These are phyloP conservation scores for Glycine latifolia DNA, from an alignment of 306 rosid genomes.

Conservation along the genomic window DNA sequence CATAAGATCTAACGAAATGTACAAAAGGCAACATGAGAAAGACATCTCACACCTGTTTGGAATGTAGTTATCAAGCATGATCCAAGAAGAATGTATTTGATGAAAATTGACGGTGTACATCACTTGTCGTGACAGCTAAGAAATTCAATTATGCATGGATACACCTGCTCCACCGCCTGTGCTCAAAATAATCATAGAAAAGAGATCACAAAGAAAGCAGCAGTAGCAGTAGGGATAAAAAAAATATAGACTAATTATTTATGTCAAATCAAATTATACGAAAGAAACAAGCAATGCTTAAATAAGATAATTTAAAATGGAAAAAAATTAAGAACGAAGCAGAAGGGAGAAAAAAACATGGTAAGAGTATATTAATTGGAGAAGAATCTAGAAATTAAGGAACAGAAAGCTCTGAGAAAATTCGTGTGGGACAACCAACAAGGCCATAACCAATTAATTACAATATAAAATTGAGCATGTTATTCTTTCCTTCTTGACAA, in stretches of 20 bases:
- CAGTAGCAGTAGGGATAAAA: slow-evolving; percentile 33
- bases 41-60: slow-evolving; percentile 41
- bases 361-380: too few relatives aligned
- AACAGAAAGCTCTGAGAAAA: too few relatives aligned
- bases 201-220: slow-evolving; percentile 46
- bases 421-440: neutral
- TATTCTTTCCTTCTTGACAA: neutral
- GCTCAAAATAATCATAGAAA: slow-evolving; percentile 24
- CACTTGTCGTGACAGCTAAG: slow-evolving; percentile 71
- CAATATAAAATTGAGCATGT: neutral
- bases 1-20: slow-evolving; percentile 11
- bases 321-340: neutral
- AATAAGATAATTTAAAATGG: slow-evolving; percentile 20
- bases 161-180: slow-evolving; percentile 90
- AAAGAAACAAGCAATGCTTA: slow-evolving; percentile 12
- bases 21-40: neutral
- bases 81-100: slow-evolving; percentile 24
- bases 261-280: neutral
- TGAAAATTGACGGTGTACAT: slow-evolving; percentile 45
- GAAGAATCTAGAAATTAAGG: too few relatives aligned
- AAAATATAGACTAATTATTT: slow-evolving; percentile 24
- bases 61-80: slow-evolving; percentile 42
- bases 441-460: slow-evolving; percentile 27
- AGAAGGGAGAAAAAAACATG: neutral
- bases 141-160: slow-evolving; percentile 84